phyloP scores from a whole-genome alignment of 371 early-diverging fungal species.

The Mortierella sp. region DNA sequence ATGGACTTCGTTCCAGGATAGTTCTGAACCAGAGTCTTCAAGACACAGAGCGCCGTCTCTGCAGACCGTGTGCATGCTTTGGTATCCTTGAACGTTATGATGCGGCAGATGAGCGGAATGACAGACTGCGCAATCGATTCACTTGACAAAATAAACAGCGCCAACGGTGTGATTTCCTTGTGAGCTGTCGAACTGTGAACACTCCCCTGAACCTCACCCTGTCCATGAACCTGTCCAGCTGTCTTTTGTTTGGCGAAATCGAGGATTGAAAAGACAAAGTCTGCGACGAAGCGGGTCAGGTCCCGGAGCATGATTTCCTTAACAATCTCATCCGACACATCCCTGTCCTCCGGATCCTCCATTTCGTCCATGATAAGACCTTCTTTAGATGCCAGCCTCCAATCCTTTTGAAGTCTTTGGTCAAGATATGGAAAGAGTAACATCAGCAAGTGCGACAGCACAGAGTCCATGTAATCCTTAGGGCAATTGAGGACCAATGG shows the following conservation, averaged over 20 bases:
- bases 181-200: neutral
- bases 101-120: slow-evolving; percentile 31
- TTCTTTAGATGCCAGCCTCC: slow-evolving; percentile 38
- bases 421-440: slow-evolving; percentile 55
- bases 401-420: slow-evolving; percentile 42
- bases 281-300: slow-evolving; percentile 56
- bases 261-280: slow-evolving; percentile 43
- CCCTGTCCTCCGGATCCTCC: slow-evolving; percentile 54
- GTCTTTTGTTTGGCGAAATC: slow-evolving; percentile 21
- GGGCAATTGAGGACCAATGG: slow-evolving; percentile 63
- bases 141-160: slow-evolving; percentile 37
- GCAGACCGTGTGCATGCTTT: slow-evolving; percentile 45
- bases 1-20: slow-evolving; percentile 44
- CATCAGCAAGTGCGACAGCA: slow-evolving; percentile 55
- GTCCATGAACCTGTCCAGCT: neutral
- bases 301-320: slow-evolving; percentile 61
- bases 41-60: slow-evolving; percentile 35
- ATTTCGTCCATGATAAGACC: slow-evolving; percentile 33
- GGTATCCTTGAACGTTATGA: slow-evolving; percentile 58
- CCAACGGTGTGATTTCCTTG: slow-evolving; percentile 40
- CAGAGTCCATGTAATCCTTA: slow-evolving; percentile 15
- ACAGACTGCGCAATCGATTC: slow-evolving; percentile 34
- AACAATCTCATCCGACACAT: slow-evolving; percentile 62
- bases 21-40: slow-evolving; percentile 35
- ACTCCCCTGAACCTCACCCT: no score